Evolutionary conservation across 768 basidiomycete species (phyloP).

Genomic region (Roridomyces roridus): DNA sequence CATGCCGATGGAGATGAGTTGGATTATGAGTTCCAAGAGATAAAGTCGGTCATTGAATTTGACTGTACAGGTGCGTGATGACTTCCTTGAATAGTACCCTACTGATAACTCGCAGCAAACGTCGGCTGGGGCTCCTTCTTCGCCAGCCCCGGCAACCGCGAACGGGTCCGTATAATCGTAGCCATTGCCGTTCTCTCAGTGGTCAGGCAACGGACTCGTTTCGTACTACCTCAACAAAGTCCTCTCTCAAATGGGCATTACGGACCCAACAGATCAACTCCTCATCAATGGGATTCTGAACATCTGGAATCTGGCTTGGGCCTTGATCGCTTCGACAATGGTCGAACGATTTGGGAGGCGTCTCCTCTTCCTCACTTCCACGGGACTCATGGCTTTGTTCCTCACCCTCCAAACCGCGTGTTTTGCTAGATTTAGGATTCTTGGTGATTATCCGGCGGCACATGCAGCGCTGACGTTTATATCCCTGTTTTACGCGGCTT

Average conservation of each 20-base stretch:
- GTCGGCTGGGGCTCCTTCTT: slow-evolving; percentile 76
- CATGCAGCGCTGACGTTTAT: slow-evolving; percentile 84
- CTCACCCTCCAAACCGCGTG: slow-evolving; percentile 74
- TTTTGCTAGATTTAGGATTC: slow-evolving; percentile 60
- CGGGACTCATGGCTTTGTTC: slow-evolving; percentile 64
- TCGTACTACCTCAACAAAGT: slow-evolving; percentile 84
- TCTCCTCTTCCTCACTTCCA: slow-evolving; percentile 70
- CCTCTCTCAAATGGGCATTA: slow-evolving; percentile 71
- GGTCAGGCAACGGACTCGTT: slow-evolving; percentile 86
- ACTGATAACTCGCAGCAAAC: slow-evolving; percentile 51
- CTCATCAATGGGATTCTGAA: slow-evolving; percentile 88
- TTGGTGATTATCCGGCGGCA: slow-evolving; percentile 50
- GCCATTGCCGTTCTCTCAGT: slow-evolving; percentile 86
- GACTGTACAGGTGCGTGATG: slow-evolving; percentile 45
- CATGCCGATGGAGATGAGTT: slow-evolving; percentile 78
- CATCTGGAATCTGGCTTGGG: slow-evolving; percentile 79
- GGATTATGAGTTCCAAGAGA: slow-evolving; percentile 82
- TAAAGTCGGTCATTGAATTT: slow-evolving; percentile 76
- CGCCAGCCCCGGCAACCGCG: slow-evolving; percentile 71
- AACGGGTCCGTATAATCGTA: slow-evolving; percentile 77
- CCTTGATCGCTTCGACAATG: slow-evolving; percentile 59
- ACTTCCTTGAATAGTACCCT: too few relatives aligned
- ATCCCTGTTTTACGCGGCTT: slow-evolving; percentile 81
- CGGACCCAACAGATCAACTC: slow-evolving; percentile 61
- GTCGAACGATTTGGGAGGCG: slow-evolving; percentile 75